phyloP scores from a whole-genome alignment of 164 flowering plant species.

The Vitis rotundifolia region DNA sequence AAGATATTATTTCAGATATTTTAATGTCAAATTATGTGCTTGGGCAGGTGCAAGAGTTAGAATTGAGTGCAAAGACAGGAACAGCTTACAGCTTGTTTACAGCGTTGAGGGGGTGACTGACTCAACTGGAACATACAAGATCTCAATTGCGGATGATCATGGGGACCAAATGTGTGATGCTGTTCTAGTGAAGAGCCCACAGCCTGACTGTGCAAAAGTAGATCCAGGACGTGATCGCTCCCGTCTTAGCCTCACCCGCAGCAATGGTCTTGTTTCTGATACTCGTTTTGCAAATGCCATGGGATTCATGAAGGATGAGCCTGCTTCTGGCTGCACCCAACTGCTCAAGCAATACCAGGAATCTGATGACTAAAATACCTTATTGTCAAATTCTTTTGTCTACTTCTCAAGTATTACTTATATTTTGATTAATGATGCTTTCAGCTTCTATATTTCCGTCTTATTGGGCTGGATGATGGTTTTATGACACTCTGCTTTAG shows the following conservation, averaged over 20 bases:
- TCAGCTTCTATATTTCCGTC: too few species aligned
- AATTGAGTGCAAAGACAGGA: constrained; percentile 29
- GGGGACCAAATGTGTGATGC: constrained; percentile 30
- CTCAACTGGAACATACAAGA: constrained; percentile 24
- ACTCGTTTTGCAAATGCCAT: constrained; percentile 26
- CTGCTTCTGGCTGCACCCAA: constrained; percentile 23
- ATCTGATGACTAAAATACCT: too few species aligned
- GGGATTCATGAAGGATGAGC: constrained; percentile 24
- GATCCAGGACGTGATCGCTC: constrained; percentile 26
- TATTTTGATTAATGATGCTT: background rate
- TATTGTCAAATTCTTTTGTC: too few species aligned
- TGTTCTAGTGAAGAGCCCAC: constrained; percentile 23
- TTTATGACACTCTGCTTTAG: background rate
- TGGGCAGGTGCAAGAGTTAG: constrained; percentile 24
- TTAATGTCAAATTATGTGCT: too few species aligned
- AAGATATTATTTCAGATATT: background rate
- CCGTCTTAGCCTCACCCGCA: constrained; percentile 29
- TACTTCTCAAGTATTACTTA: background rate
- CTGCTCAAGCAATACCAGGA: constrained; percentile 22
- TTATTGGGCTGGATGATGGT: background rate
- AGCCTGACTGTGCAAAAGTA: constrained; percentile 11
- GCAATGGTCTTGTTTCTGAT: constrained; percentile 30
- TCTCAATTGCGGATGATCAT: constrained; percentile 20
- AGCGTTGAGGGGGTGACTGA: constrained; percentile 19
- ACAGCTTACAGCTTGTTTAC: constrained; percentile 2